Conservation (phyloP, 2,329 filamentous ascomycete genomes). For the Ophiocordyceps sinensis region DNA sequence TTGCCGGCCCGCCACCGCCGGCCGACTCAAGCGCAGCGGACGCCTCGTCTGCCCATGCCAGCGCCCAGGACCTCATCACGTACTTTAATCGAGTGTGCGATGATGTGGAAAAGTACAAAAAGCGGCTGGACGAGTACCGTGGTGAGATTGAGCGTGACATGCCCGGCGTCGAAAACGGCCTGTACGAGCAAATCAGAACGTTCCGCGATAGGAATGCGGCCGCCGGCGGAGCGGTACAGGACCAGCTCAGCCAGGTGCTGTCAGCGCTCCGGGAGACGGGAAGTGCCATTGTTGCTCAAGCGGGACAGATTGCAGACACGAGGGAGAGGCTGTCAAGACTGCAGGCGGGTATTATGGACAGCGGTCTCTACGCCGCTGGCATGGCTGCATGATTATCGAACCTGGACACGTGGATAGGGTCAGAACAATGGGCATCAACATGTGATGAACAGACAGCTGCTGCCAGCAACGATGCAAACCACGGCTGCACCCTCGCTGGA, state of each 20-base stretch:
- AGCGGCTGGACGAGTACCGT: slow-evolving; percentile 28
- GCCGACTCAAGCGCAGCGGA: slow-evolving; percentile 14
- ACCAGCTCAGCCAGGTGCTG: slow-evolving; percentile 23
- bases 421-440: too few species aligned
- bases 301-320: slow-evolving; percentile 27
- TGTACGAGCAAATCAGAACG: slow-evolving; percentile 27
- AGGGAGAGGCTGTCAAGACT: slow-evolving; percentile 25
- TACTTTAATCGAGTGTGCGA: slow-evolving; percentile 30
- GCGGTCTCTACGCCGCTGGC: slow-evolving; percentile 19
- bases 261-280: slow-evolving; percentile 24
- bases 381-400: slow-evolving; percentile 12
- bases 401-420: too few species aligned
- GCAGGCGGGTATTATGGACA: slow-evolving; percentile 25
- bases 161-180: slow-evolving; percentile 30
- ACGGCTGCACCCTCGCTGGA: too few species aligned
- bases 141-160: slow-evolving; percentile 31
- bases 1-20: slow-evolving; percentile 18
- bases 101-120: slow-evolving; percentile 28
- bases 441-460: too few species aligned
- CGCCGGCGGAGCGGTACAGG: slow-evolving; percentile 15
- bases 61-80: slow-evolving; percentile 27
- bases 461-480: too few species aligned
- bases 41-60: slow-evolving; percentile 20
- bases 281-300: slow-evolving; percentile 24
- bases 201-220: slow-evolving; percentile 18